Evolutionary conservation across 2,329 filamentous ascomycete species (phyloP).

Genomic region (Knufia fluminis): DNA sequence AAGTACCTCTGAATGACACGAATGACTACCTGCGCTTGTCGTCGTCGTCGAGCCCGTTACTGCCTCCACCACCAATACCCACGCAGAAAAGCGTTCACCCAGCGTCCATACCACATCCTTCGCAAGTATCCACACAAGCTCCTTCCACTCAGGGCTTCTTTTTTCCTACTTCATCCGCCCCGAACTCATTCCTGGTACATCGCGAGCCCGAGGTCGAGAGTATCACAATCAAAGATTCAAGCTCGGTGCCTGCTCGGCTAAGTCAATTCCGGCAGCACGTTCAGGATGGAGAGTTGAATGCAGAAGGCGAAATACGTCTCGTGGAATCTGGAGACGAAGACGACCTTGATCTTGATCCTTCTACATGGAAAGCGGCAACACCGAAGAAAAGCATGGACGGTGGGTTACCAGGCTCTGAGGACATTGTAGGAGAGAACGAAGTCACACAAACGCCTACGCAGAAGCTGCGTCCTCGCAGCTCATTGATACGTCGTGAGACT

Average conservation of each 20-base stretch:
- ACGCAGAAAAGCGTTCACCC: constrained; percentile 19
- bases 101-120: constrained; percentile 22
- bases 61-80: not conserved
- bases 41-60: constrained; percentile 13
- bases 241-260: constrained; percentile 13
- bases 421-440: not conserved
- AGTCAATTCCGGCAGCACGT: constrained; percentile 12
- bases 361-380: not conserved
- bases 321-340: constrained; percentile 12
- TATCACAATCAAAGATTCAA: constrained; percentile 23
- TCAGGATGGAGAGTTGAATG: constrained; percentile 9
- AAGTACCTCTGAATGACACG: constrained; percentile 19
- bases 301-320: constrained; percentile 1
- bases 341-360: constrained; percentile 16
- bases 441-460: constrained; percentile 4
- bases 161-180: constrained; percentile 13
- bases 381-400: not conserved
- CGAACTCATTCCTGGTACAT: constrained; percentile 6
- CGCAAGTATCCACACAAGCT: constrained; percentile 23
- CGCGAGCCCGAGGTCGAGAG: constrained; percentile 5
- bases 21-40: constrained; percentile 3
- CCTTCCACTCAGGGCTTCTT: constrained; percentile 16
- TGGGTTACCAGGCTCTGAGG: not conserved
- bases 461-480: not conserved
- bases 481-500: not conserved